phyloP scores from a whole-genome alignment of 23 red algal genomes.

The Chondrus crispus region DNA sequence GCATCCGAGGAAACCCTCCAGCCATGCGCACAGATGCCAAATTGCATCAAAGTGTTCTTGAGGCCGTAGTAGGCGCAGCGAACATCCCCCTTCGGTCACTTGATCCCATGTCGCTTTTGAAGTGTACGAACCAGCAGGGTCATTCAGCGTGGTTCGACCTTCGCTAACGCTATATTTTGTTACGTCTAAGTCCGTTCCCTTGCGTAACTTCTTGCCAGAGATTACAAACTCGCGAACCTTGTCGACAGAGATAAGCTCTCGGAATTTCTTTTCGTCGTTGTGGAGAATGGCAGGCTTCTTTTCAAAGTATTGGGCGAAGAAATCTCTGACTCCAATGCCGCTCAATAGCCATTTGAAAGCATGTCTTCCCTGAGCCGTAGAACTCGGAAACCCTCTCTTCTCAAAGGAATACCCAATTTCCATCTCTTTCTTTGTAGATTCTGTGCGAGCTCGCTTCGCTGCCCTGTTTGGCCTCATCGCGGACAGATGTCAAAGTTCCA shows the following conservation, averaged over 20 bases:
- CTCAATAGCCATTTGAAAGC: slow-evolving; percentile 44
- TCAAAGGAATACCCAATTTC: too few relatives aligned
- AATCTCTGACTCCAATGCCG: neutral
- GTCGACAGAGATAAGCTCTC: neutral
- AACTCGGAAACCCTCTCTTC: neutral
- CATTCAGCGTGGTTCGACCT: slow-evolving; percentile 7
- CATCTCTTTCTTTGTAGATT: too few relatives aligned
- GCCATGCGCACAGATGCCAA: slow-evolving; percentile 30
- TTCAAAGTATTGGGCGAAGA: slow-evolving; percentile 48
- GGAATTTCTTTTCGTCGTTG: slow-evolving; percentile 21
- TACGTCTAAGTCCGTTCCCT: slow-evolving; percentile 58
- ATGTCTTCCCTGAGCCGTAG: slow-evolving; percentile 4
- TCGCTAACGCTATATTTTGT: slow-evolving; percentile 28
- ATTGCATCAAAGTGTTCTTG: slow-evolving; percentile 44
- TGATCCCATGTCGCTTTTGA: slow-evolving; percentile 24
- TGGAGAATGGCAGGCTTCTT: slow-evolving; percentile 28
- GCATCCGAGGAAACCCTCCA: slow-evolving; percentile 62
- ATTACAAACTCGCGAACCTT: neutral
- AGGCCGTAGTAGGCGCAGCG: slow-evolving; percentile 58
- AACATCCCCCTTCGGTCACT: slow-evolving; percentile 28
- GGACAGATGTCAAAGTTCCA: too few relatives aligned
- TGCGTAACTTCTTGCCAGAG: slow-evolving; percentile 8
- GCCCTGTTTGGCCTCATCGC: too few relatives aligned
- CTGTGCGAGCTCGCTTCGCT: too few relatives aligned
- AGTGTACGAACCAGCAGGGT: neutral